Evolutionary conservation across 495 filamentous ascomycete genomes (phyloP).

Genomic region (Rusavskia elegans): DNA sequence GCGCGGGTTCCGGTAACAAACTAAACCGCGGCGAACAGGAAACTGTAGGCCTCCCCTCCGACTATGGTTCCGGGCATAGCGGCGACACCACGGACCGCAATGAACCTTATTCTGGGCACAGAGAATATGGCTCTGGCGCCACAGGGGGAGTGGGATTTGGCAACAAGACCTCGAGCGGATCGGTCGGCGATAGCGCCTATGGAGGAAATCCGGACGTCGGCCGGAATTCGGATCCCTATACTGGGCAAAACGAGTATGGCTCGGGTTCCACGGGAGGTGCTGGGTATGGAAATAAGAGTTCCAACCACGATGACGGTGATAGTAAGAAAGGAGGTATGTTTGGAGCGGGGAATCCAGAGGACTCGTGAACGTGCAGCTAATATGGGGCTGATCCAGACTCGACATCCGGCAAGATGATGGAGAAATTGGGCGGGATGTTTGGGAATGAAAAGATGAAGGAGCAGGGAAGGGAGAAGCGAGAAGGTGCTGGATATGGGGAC

Average conservation of each 20-base stretch:
- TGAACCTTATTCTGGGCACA: slow-evolving; percentile 7
- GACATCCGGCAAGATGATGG: slow-evolving; percentile 26
- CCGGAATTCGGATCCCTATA: slow-evolving; percentile 3
- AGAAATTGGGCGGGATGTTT: slow-evolving; percentile 25
- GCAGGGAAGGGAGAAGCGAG: slow-evolving; percentile 23
- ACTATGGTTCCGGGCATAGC: slow-evolving; percentile 1
- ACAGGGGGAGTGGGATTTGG: slow-evolving; percentile 8
- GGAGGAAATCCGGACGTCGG: background rate
- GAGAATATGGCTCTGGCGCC: slow-evolving; percentile 10
- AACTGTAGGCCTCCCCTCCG: slow-evolving; percentile 4
- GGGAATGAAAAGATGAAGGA: slow-evolving; percentile 19
- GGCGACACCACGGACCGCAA: too few relatives aligned
- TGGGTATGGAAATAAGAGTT: slow-evolving; percentile 6
- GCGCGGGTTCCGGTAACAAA: slow-evolving; percentile 23
- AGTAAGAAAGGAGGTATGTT: background rate
- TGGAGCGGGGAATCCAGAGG: too few relatives aligned
- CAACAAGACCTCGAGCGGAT: slow-evolving; percentile 4
- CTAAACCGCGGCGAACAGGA: slow-evolving; percentile 10
- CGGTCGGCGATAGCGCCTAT: background rate
- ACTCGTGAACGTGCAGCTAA: background rate
- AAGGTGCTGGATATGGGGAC: slow-evolving; percentile 11
- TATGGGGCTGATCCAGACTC: slow-evolving; percentile 15
- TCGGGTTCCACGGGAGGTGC: slow-evolving; percentile 5
- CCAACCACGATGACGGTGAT: slow-evolving; percentile 1
- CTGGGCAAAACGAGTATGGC: slow-evolving; percentile 2